Conservation (phyloP, 2,329 filamentous ascomycete species). For the Colletotrichum ledebouriae region DNA sequence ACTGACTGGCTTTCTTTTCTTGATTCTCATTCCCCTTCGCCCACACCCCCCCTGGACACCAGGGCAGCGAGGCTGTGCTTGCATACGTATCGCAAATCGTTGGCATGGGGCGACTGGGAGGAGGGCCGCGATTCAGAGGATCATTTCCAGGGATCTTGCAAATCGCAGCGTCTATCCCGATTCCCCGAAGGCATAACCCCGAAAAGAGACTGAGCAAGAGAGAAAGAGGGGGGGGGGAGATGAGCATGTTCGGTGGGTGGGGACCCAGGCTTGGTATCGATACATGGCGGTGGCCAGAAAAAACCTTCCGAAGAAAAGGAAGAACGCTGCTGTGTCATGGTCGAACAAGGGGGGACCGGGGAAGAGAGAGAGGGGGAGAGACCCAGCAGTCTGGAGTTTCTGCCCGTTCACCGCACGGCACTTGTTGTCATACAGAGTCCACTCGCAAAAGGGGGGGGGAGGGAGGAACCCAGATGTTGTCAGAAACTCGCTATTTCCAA, state of each 20-base stretch:
- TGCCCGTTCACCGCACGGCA: slow-evolving; percentile 21
- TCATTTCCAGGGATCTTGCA: slow-evolving; percentile 42
- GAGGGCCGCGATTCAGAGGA: slow-evolving; percentile 41
- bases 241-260: slow-evolving; percentile 24
- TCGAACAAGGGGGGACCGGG: slow-evolving; percentile 3
- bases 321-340: slow-evolving; percentile 11
- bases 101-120: slow-evolving; percentile 20
- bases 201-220: slow-evolving; percentile 16
- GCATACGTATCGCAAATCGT: slow-evolving; percentile 37
- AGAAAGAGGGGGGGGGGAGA: neutral
- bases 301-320: slow-evolving; percentile 22
- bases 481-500: slow-evolving; percentile 15
- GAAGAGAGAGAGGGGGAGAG: neutral
- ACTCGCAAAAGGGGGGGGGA: too few relatives aligned
- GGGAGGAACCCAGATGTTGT: slow-evolving; percentile 23
- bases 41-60: neutral
- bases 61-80: slow-evolving; percentile 37
- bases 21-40: too few relatives aligned
- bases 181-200: slow-evolving; percentile 35
- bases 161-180: slow-evolving; percentile 40
- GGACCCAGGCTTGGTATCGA: slow-evolving; percentile 3
- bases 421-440: slow-evolving; percentile 34
- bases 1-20: slow-evolving; percentile 11
- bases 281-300: slow-evolving; percentile 19
- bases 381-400: slow-evolving; percentile 31